These are phyloP conservation scores for Tylopilus orsonianus DNA, from an alignment of 1,284 basidiomycete species.

Conservation along the genomic window DNA sequence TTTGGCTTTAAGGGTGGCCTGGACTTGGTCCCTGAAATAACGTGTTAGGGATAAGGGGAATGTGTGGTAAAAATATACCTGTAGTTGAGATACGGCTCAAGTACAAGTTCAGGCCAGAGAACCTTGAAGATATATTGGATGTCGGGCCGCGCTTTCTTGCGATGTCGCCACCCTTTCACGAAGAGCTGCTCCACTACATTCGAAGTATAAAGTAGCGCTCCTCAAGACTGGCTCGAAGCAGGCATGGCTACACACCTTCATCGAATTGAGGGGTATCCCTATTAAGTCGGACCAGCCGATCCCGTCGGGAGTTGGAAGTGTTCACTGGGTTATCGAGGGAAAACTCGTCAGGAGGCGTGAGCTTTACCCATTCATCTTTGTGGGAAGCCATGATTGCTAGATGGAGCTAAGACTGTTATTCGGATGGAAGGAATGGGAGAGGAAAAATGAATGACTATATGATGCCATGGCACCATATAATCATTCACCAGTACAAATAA, in stretches of 20 bases:
- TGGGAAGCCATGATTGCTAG: conserved; percentile 22
- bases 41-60: conserved; percentile 10
- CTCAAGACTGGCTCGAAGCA: background rate
- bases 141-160: conserved; percentile 49
- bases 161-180: conserved; percentile 55
- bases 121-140: conserved; percentile 55
- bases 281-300: conserved; percentile 38
- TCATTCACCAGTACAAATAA: conserved; percentile 16
- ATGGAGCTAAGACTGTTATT: conserved; percentile 5
- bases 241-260: conserved; percentile 23
- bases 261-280: conserved; percentile 20
- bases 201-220: background rate
- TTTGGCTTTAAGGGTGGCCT: conserved; percentile 25
- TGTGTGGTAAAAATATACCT: conserved; percentile 37
- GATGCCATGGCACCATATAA: conserved; percentile 23
- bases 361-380: conserved; percentile 32
- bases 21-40: conserved; percentile 28
- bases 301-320: conserved; percentile 33
- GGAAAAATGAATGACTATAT: conserved; percentile 22
- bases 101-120: conserved; percentile 42
- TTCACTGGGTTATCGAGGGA: conserved; percentile 45
- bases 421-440: background rate
- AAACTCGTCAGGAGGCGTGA: conserved; percentile 42
- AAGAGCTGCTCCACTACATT: conserved; percentile 51
- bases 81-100: conserved; percentile 50